These are phyloP conservation scores for Primulina huaijiensis DNA, from an alignment of 257 asterid species.

Conservation along the genomic window DNA sequence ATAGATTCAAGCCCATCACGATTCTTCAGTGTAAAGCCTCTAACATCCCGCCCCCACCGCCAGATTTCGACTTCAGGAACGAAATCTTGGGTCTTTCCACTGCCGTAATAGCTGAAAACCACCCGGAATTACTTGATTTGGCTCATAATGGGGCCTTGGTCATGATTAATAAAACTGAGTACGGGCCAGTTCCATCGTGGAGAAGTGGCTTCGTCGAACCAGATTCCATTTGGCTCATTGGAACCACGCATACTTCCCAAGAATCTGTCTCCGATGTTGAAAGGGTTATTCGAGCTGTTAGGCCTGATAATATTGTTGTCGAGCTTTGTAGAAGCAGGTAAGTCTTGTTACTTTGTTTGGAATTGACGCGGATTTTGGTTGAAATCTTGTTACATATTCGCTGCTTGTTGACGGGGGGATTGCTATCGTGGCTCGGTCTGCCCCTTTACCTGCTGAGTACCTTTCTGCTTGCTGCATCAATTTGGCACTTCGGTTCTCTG, in stretches of 20 bases:
- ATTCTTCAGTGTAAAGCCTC: constrained; percentile 28
- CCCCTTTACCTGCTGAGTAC: neutral
- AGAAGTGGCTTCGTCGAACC: constrained; percentile 81
- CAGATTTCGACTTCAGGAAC: constrained; percentile 57
- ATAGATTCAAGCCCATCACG: neutral
- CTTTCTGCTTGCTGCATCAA: neutral
- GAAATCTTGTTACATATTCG: neutral
- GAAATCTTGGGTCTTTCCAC: constrained; percentile 49
- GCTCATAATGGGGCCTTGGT: constrained; percentile 66
- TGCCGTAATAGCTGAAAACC: constrained; percentile 48
- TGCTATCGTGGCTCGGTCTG: no score
- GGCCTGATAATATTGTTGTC: constrained; percentile 82
- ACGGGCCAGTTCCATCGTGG: constrained; percentile 85
- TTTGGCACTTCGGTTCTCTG: no score
- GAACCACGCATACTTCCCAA: constrained; percentile 66
- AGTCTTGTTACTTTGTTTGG: constrained; percentile 24
- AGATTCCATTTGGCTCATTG: constrained; percentile 73
- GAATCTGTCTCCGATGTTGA: constrained; percentile 60
- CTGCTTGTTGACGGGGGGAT: neutral
- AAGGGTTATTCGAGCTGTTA: constrained; percentile 65
- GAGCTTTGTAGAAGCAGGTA: constrained; percentile 98
- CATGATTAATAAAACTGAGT: constrained; percentile 53
- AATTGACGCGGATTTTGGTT: neutral
- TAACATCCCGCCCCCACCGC: constrained; percentile 66
- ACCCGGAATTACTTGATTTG: constrained; percentile 70